Conservation (phyloP, 2,329 filamentous ascomycete species). For the Stagonosporopsis chrysanthemi region DNA sequence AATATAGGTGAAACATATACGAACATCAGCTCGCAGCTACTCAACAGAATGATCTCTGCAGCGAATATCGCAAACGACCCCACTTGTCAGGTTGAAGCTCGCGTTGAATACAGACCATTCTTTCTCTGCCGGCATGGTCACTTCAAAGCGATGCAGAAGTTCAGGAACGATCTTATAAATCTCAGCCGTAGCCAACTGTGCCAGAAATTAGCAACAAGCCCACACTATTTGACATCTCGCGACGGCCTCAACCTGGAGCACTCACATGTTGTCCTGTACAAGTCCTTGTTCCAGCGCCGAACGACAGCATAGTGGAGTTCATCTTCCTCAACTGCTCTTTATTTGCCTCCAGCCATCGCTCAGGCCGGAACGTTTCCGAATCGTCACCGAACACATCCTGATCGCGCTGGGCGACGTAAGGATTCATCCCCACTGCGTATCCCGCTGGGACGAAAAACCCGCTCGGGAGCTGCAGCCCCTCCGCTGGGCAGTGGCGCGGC, state of each 20-base stretch:
- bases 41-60: not conserved
- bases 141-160: conserved; percentile 27
- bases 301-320: conserved; percentile 47
- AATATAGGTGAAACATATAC: too few species aligned
- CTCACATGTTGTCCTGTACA: conserved; percentile 45
- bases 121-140: conserved; percentile 31
- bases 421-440: conserved; percentile 12
- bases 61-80: conserved; percentile 11
- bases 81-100: conserved; percentile 24
- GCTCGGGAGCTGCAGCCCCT: conserved; percentile 64
- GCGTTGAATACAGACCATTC: conserved; percentile 32
- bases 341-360: conserved; percentile 54
- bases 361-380: conserved; percentile 53
- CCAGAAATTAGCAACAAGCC: not conserved
- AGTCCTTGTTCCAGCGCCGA: conserved; percentile 45
- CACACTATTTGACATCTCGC: too few species aligned
- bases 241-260: too few species aligned
- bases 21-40: not conserved
- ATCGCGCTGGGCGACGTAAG: conserved; percentile 55
- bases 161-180: conserved; percentile 36
- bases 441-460: conserved; percentile 5
- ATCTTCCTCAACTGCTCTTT: conserved; percentile 25
- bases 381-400: conserved; percentile 50
- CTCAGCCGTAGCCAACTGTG: conserved; percentile 24
- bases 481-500: conserved; percentile 72